These are phyloP conservation scores for Yamadazyma trypodendri DNA, from an alignment of 1,139 yeast genomes.

Conservation along the genomic window DNA sequence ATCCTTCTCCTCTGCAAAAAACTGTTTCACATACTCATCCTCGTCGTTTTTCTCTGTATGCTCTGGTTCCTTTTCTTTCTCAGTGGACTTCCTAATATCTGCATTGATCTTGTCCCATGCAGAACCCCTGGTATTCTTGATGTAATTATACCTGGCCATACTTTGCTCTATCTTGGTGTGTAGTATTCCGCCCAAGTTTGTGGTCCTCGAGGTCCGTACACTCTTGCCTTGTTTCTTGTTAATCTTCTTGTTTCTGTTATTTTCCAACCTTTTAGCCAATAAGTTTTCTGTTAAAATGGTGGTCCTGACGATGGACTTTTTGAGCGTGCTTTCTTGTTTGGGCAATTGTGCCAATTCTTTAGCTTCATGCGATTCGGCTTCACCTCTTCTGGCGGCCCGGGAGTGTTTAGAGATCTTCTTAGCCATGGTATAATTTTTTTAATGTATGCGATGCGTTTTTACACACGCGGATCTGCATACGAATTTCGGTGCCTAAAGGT, in stretches of 20 bases:
- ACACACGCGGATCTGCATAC: not conserved
- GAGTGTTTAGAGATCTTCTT: constrained; percentile 61
- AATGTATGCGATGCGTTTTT: constrained; percentile 9
- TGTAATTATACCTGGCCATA: constrained; percentile 59
- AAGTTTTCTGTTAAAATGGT: constrained; percentile 68
- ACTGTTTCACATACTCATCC: constrained; percentile 36
- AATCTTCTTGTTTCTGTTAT: constrained; percentile 29
- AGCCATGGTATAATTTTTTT: constrained; percentile 12
- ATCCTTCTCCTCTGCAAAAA: constrained; percentile 26
- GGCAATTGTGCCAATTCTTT: constrained; percentile 52
- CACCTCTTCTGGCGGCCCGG: constrained; percentile 75
- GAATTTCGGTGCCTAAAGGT: too few relatives aligned
- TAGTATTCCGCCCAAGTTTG: constrained; percentile 54
- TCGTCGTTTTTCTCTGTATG: constrained; percentile 29
- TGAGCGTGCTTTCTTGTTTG: constrained; percentile 53
- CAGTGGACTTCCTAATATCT: constrained; percentile 7
- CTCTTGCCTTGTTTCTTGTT: constrained; percentile 32
- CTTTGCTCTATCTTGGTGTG: constrained; percentile 64
- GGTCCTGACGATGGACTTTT: constrained; percentile 64
- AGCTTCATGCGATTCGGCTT: constrained; percentile 38
- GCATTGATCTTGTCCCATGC: constrained; percentile 71
- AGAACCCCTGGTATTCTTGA: constrained; percentile 61
- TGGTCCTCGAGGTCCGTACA: constrained; percentile 48
- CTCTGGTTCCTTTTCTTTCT: constrained; percentile 15
- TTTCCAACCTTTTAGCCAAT: constrained; percentile 52